Base-by-base conservation (phyloP, 371 early-diverging fungal species). In the Ordospora pajunii region DNA sequence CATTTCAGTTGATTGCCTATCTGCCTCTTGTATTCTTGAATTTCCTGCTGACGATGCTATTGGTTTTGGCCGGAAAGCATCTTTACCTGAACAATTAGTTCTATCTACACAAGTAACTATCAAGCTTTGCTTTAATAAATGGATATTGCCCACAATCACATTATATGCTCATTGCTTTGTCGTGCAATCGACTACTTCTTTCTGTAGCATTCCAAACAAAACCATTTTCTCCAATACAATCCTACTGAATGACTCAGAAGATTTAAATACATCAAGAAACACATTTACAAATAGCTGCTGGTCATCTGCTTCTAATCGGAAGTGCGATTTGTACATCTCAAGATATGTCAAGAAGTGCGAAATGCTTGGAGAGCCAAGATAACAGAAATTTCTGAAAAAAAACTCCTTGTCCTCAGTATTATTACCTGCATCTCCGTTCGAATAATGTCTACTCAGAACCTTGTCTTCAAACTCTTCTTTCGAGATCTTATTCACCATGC, bases 271-370 rank as follows among this genome's bases (percentile, higher is more conserved):
- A 7, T 70, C 45, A 51, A 45, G 65, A 25, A 79, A 63, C n/a
- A 68, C 48, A 10, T 58, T 46, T 37, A 76, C 1, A 43, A 79
- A 71, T 12, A 54, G 6, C 25, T 70, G 45, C 46, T 75, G 69
- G 0, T 79, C 66, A 1, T 63, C 67, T 48, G 74, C 66, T 8
- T n/a, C 17, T 27, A 79, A 62, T 32, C 22, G 64, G 17, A 79
- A 49, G 10, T 65, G n/a, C 9, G 69, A 22, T 63, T 79, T 79
- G 46, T 54, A 79, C 25, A 64, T 45, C 53, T 79, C 79, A 17
- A 79, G 44, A 44, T 79, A 79, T 44, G 43, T 70, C 10, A 79
- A 42, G 51, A 79, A 79, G 43, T 79, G 79, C 2, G 79, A 62
- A n/a, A 75, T 40, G 14, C 66, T 51, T 58, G 79, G 76, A 0